Evolutionary conservation across 306 rosid genomes (phyloP).

Genomic region (Biancaea sappan): DNA sequence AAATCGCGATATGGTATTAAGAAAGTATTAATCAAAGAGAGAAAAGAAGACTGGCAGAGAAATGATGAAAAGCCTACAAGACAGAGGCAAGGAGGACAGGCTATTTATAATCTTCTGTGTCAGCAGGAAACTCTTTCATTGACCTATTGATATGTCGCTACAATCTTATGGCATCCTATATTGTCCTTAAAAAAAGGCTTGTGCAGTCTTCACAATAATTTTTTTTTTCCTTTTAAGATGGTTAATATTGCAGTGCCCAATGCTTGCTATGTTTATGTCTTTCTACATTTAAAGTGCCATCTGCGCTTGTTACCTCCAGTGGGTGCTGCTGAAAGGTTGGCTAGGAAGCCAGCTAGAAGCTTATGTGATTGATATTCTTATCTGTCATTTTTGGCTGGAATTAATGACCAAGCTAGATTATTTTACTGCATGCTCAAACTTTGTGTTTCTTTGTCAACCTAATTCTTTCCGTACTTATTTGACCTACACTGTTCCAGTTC

Average conservation of each 20-base stretch:
- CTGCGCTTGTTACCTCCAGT: background rate
- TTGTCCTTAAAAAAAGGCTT: background rate
- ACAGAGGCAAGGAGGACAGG: background rate
- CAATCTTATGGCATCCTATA: background rate
- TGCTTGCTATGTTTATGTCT: background rate
- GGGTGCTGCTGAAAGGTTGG: background rate
- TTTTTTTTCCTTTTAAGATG: background rate
- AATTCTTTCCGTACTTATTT: constrained; percentile 1
- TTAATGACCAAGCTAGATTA: background rate
- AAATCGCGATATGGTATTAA: background rate
- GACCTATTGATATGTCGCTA: constrained; percentile 1
- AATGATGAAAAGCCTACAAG: background rate
- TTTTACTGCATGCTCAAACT: background rate
- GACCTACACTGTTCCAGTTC: constrained; percentile 50
- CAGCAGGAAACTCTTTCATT: background rate
- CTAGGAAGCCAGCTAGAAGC: background rate
- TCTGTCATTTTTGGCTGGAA: background rate
- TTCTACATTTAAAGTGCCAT: background rate
- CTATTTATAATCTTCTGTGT: background rate
- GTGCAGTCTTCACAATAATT: background rate
- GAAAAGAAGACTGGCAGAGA: background rate
- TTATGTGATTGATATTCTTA: background rate
- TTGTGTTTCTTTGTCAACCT: constrained; percentile 10
- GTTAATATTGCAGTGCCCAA: background rate
- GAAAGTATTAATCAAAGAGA: background rate